Evolutionary conservation across 768 basidiomycete genomes (phyloP), one percentile per base, ranked within the genome.

Genomic region (Podaxis mareebaensis): DNA sequence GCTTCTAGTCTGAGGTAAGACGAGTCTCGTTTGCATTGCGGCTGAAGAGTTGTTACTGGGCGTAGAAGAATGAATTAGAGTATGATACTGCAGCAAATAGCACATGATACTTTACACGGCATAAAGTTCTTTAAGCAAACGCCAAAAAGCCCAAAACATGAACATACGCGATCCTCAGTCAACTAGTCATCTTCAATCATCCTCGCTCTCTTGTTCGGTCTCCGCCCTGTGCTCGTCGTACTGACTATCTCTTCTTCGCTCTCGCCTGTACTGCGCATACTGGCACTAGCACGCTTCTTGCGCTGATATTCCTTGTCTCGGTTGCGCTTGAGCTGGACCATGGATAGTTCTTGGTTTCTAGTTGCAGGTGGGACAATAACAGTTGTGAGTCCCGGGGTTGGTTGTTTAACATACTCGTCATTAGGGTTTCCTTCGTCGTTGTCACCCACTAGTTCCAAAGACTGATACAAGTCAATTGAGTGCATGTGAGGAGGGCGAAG

Each of bases 241-340:
- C 76, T 81, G 20, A 78, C 73, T 24, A 84, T 76, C 68, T 93
- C 91, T 36, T 93, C 91, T 64, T 92, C 91, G 68, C 91, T 92
- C 26, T 90, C 89, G 24, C 86, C 89, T 20, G 83, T 81, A 61
- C 89, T 88, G 57, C 87, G 82, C 58, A 83, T 81, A 48, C 83
- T 84, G 11, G 81, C 82, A 66, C 78, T 83, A 13, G 90, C 90
- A 22, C 91, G 82, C 70, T 92, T 92, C 74, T 85, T 85, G 61
- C 92, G 77, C 71, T 93, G 91, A 70, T 92, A 93, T 67, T 92
- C 90, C 64, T 88, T 81, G 69, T 93, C 92, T n/a, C 91, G 79
- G 53, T 85, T 70, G 74, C 89, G 89, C 75, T 93, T 93, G 67
- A 86, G 83, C 68, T 91, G 88, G 0, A 89, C 89, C 11, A 88